Percentiles rank a stretch among this genome's conserved stretches.
Conservation (phyloP, 164 flowering plant genomes). For the Magnolia changhungtana region DNA sequence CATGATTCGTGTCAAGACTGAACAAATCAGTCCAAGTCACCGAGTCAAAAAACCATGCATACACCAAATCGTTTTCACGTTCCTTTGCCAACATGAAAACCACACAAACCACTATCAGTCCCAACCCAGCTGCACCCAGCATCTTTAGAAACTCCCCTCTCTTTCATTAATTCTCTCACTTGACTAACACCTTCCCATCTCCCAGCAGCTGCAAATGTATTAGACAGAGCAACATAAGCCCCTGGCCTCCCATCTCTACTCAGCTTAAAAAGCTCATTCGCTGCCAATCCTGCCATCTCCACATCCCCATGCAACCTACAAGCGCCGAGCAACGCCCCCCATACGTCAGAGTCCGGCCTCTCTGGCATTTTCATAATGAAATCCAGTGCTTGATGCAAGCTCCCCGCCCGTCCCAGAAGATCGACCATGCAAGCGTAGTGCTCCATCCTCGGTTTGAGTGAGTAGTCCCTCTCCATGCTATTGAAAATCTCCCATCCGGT, state of each 20-base stretch:
- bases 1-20: no score
- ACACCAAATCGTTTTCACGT: background rate
- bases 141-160: constrained; percentile 61
- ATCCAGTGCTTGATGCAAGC: constrained; percentile 57
- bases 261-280: constrained; percentile 69
- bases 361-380: constrained; percentile 67
- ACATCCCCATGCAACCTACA: constrained; percentile 67
- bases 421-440: constrained; percentile 98
- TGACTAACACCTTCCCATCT: constrained; percentile 71
- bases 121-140: constrained; percentile 75
- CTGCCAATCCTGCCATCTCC: constrained; percentile 74
- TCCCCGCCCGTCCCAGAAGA: constrained; percentile 77
- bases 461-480: constrained; percentile 67
- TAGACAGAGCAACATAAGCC: constrained; percentile 79
- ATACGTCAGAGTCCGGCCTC: constrained; percentile 80
- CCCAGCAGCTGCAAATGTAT: constrained; percentile 78
- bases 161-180: constrained; percentile 76
- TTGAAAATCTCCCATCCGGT: constrained; percentile 63
- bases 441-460: constrained; percentile 77
- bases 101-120: constrained; percentile 33
- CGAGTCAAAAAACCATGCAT: no score
- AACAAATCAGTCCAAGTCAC: no score
- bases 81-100: constrained; percentile 14
- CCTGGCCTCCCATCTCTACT: constrained; percentile 55
- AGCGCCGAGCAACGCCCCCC: constrained; percentile 90